These are phyloP conservation scores for Schizosaccharomyces lindneri DNA, from an alignment of 805 yeast species.

Conservation along the genomic window DNA sequence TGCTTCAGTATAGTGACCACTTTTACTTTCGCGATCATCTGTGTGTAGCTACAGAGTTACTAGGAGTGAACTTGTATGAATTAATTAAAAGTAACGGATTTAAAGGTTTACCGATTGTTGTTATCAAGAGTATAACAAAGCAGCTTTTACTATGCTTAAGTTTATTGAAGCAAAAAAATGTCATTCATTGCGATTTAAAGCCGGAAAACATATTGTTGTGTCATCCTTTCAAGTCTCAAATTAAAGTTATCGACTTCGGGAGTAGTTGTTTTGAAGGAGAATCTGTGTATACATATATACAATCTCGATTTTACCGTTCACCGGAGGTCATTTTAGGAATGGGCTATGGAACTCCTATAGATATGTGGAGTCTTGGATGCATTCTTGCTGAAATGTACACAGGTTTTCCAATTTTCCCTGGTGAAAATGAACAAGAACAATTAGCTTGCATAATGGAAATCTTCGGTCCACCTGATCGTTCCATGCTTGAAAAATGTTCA, in stretches of 20 bases:
- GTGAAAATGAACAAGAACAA: constrained; percentile 70
- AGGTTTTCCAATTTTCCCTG: constrained; percentile 89
- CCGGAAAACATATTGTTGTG: constrained; percentile 58
- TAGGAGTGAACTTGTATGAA: constrained; percentile 45
- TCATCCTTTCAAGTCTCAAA: constrained; percentile 19
- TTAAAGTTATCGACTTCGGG: constrained; percentile 67
- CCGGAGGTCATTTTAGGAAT: constrained; percentile 89
- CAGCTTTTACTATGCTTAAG: constrained; percentile 36
- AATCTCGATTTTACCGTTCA: constrained; percentile 85
- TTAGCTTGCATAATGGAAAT: constrained; percentile 72
- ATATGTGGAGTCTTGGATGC: constrained; percentile 30
- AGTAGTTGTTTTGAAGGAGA: constrained; percentile 28
- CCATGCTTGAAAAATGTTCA: constrained; percentile 13
- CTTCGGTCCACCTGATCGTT: constrained; percentile 61
- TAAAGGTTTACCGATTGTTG: constrained; percentile 14
- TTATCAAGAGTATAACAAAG: constrained; percentile 18
- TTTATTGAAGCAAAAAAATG: constrained; percentile 28
- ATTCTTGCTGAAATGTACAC: constrained; percentile 82
- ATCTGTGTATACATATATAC: constrained; percentile 79
- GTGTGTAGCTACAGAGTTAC: constrained; percentile 53
- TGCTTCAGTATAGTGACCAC: constrained; percentile 38
- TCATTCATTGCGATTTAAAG: constrained; percentile 67
- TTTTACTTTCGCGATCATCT: constrained; percentile 62
- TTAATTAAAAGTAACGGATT: constrained; percentile 16
- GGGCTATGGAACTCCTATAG: constrained; percentile 30